phyloP scores from a whole-genome alignment of 2,329 filamentous ascomycete species.

The Paramyrothecium sp. region DNA sequence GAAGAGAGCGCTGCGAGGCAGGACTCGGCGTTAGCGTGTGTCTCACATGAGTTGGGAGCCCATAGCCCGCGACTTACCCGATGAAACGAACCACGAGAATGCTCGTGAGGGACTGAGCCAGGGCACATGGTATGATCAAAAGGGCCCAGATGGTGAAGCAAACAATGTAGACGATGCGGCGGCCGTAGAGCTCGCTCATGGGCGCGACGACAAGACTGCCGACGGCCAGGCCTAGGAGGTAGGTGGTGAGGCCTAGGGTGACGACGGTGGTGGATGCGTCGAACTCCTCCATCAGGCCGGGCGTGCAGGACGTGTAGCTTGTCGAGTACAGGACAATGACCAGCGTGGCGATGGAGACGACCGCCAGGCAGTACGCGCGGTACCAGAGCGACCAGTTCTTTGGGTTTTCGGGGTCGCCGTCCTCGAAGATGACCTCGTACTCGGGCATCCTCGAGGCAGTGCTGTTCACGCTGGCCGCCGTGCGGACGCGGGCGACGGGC shows the following conservation, averaged over 20 bases:
- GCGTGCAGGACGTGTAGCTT: conserved; percentile 71
- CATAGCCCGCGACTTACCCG: conserved; percentile 49
- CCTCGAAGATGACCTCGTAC: conserved; percentile 73
- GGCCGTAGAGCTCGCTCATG: conserved; percentile 68
- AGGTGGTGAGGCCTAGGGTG: conserved; percentile 75
- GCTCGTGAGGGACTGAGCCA: conserved; percentile 65
- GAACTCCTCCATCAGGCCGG: conserved; percentile 69
- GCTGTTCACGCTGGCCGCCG: conserved; percentile 40
- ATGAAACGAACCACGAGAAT: conserved; percentile 75
- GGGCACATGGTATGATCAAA: conserved; percentile 68
- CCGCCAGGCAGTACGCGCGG: conserved; percentile 41
- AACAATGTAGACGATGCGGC: conserved; percentile 66
- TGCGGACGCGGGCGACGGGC: conserved; percentile 42
- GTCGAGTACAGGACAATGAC: conserved; percentile 71
- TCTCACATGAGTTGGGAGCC: no score
- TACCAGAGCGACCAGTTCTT: conserved; percentile 63
- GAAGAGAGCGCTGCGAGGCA: conserved; percentile 44
- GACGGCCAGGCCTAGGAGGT: conserved; percentile 70
- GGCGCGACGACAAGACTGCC: conserved; percentile 75
- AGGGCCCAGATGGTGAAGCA: conserved; percentile 64
- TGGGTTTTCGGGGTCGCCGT: conserved; percentile 63
- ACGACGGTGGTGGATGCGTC: conserved; percentile 57
- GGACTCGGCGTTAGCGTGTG: background rate
- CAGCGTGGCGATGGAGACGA: conserved; percentile 45
- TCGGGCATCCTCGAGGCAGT: conserved; percentile 47